These are phyloP conservation scores for Dioscorea dumetorum DNA, from an alignment of 106 monocot species.

Conservation along the genomic window DNA sequence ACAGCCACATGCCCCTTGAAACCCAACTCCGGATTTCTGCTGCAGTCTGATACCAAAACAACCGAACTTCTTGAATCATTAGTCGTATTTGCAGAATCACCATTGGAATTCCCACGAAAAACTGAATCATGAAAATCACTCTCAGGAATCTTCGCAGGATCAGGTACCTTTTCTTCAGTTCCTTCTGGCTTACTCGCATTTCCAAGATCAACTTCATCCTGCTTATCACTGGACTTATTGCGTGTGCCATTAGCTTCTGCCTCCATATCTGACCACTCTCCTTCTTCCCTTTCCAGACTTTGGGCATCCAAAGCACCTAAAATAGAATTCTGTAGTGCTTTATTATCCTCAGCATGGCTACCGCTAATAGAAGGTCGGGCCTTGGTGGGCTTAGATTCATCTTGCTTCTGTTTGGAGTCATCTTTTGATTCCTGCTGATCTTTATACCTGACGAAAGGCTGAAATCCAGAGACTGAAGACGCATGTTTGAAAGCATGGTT, in stretches of 20 bases:
- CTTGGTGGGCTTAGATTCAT: conserved; percentile 14
- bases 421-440: conserved; percentile 33
- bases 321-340: neutral
- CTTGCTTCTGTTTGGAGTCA: conserved; percentile 3
- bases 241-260: conserved; percentile 23
- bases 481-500: conserved; percentile 76
- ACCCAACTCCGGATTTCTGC: conserved; percentile 26
- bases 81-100: conserved; percentile 14
- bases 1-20: conserved; percentile 28
- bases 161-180: conserved; percentile 26
- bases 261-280: conserved; percentile 86
- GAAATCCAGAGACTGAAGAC: conserved; percentile 65
- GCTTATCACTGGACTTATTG: conserved; percentile 20
- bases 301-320: conserved; percentile 13
- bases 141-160: conserved; percentile 10
- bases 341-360: conserved; percentile 12
- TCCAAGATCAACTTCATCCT: conserved; percentile 17
- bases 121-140: conserved; percentile 13
- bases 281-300: conserved; percentile 83
- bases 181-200: conserved; percentile 14
- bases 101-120: conserved; percentile 13
- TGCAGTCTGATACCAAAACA: conserved; percentile 16
- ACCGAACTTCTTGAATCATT: conserved; percentile 15
- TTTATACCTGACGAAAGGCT: conserved; percentile 67
- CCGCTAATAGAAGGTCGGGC: conserved; percentile 10